Base-by-base conservation (phyloP, 257 asterid species). In the Verbascum thapsus region DNA sequence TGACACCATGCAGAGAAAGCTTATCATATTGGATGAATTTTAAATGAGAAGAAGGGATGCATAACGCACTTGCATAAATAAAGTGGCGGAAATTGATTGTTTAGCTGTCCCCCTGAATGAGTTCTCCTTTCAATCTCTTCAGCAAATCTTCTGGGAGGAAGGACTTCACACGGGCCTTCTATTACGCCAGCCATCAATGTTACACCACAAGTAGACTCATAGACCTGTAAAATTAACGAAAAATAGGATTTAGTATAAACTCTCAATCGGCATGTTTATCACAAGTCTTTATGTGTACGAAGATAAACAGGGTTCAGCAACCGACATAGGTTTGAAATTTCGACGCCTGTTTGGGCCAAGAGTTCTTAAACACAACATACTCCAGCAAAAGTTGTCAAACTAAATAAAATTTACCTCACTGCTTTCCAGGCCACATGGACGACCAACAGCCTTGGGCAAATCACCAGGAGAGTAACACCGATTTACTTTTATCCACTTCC, bases 391-490 rank as follows among this genome's bases (percentile, higher is more conserved):
- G 57, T 19, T 53, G n/a, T 20, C 32, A 48, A 45, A 43, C 30
- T 20, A 12, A 7, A 38, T 4, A 32, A 53, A 17, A 42, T 63
- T 75, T 74, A 94, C 99, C 99, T 94, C 99, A 60, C 75, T 78
- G 80, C 81, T 83, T 69, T 85, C 96, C 65, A 88, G 83, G 76
- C 95, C 83, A 55, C 96, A 84, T 44, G 99, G 98, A 56, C 92
- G 95, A 61, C 95, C 98, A 64, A 90, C 92, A 67, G 92, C 74
- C 76, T 77, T 88, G 37, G 99, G 99, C 78, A 94, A 88, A 75
- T 94, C 99, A 57, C 82, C 74, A 48, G 99, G 91, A 71, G 85
- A 90, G 80, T 90, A 94, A 75, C 95, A 94, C 63, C 72, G 85
- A 72, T 76, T 90, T 53, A 84, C 89, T 54, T 75, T 70, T 49